Conservation (phyloP, 2,329 filamentous ascomycete genomes). For the Aspergillus sp. region DNA sequence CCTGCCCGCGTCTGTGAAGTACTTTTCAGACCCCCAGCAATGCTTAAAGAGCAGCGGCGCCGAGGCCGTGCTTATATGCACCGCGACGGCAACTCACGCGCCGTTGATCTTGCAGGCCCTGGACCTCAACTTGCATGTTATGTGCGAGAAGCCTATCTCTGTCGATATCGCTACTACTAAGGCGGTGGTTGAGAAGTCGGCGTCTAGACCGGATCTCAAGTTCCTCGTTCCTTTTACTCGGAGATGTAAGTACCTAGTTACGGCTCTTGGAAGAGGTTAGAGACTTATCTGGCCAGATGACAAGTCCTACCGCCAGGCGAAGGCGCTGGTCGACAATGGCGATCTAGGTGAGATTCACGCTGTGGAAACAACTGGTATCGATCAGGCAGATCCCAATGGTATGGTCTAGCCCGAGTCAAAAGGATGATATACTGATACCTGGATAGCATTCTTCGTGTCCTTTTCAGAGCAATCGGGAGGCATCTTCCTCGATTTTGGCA, state of each 20-base stretch:
- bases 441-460: slow-evolving; percentile 30
- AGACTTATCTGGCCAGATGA: not conserved
- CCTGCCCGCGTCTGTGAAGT: slow-evolving; percentile 3
- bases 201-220: slow-evolving; percentile 10
- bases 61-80: slow-evolving; percentile 10
- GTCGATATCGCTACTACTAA: slow-evolving; percentile 8
- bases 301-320: slow-evolving; percentile 7
- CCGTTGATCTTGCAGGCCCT: slow-evolving; percentile 4
- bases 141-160: slow-evolving; percentile 13
- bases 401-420: no score
- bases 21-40: slow-evolving; percentile 2
- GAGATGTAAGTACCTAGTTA: not conserved
- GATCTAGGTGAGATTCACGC: slow-evolving; percentile 6
- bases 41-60: slow-evolving; percentile 7
- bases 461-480: slow-evolving; percentile 35
- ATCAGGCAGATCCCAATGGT: slow-evolving; percentile 1
- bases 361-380: slow-evolving; percentile 6
- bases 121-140: slow-evolving; percentile 6
- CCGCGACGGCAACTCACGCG: slow-evolving; percentile 10
- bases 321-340: not conserved
- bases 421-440: no score
- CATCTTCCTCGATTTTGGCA: slow-evolving; percentile 35
- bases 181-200: slow-evolving; percentile 8
- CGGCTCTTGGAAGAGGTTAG: no score
- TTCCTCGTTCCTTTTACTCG: slow-evolving; percentile 11